These are phyloP conservation scores for Ophiostoma novo-ulmi DNA, from an alignment of 2,329 filamentous ascomycete genomes.

Conservation along the genomic window DNA sequence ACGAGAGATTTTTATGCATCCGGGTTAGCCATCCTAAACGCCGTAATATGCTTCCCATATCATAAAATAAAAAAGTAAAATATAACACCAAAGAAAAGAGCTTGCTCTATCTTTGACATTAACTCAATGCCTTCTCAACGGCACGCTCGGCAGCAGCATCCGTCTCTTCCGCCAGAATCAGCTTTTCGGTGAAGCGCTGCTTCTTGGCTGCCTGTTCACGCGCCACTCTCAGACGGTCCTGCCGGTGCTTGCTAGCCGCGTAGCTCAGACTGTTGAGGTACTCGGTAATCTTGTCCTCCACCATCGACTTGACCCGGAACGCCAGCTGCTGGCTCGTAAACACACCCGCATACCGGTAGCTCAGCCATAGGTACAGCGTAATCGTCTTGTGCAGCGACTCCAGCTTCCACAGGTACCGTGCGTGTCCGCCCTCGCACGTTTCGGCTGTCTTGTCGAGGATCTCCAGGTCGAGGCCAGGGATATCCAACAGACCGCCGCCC, in stretches of 20 bases:
- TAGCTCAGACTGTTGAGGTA: conserved; percentile 55
- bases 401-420: conserved; percentile 60
- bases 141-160: not conserved
- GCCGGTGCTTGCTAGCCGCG: conserved; percentile 35
- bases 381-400: conserved; percentile 77
- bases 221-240: conserved; percentile 19
- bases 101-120: not conserved
- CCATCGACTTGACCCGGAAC: conserved; percentile 69
- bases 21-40: not conserved
- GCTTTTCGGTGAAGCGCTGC: conserved; percentile 5
- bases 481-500: conserved; percentile 64
- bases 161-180: not conserved
- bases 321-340: conserved; percentile 72
- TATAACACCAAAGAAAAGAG: not conserved
- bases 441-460: conserved; percentile 60
- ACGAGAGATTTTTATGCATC: conserved; percentile 7
- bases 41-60: not conserved
- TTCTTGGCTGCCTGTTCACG: conserved; percentile 19
- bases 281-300: conserved; percentile 69
- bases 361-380: conserved; percentile 87
- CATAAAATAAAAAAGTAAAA: not conserved
- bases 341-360: conserved; percentile 77
- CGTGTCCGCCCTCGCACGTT: conserved; percentile 36
- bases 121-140: not conserved
- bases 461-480: conserved; percentile 66